Evolutionary conservation across 1,284 basidiomycete genomes (phyloP).

Genomic region (Xerocomus amazonicus): DNA sequence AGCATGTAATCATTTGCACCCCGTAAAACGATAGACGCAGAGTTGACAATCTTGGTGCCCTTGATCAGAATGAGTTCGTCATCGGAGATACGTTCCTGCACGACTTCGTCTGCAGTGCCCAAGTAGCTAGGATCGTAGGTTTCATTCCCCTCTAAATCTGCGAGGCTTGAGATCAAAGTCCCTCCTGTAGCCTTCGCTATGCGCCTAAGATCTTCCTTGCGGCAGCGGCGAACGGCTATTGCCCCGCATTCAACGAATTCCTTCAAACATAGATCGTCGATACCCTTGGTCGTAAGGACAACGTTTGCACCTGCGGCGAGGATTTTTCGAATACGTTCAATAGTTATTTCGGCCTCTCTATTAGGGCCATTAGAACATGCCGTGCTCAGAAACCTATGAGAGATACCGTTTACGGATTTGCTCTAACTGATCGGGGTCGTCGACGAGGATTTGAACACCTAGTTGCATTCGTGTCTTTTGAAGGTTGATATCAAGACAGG

Average conservation of each 20-base stretch:
- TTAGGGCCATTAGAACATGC: slow-evolving; percentile 5
- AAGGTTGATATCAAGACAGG: slow-evolving; percentile 97
- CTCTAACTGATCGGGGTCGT: slow-evolving; percentile 95
- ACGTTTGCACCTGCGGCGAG: slow-evolving; percentile 96
- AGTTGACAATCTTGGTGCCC: slow-evolving; percentile 95
- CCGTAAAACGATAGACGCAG: slow-evolving; percentile 88
- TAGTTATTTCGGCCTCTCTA: slow-evolving; percentile 94
- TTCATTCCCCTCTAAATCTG: slow-evolving; percentile 97
- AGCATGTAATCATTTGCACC: slow-evolving; percentile 99
- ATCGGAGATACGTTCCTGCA: slow-evolving; percentile 97
- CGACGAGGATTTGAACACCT: slow-evolving; percentile 96
- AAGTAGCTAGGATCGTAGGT: slow-evolving; percentile 92
- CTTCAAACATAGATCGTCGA: slow-evolving; percentile 97
- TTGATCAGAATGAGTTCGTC: slow-evolving; percentile 98
- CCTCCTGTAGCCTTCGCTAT: slow-evolving; percentile 98
- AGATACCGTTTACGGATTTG: slow-evolving; percentile 87
- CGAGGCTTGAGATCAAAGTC: slow-evolving; percentile 87
- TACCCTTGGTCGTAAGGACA: slow-evolving; percentile 96
- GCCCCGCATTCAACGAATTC: slow-evolving; percentile 99
- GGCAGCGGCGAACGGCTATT: slow-evolving; percentile 96
- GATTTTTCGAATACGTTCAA: slow-evolving; percentile 96
- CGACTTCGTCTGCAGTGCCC: slow-evolving; percentile 92
- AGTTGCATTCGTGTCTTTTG: slow-evolving; percentile 98
- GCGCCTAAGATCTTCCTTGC: slow-evolving; percentile 95
- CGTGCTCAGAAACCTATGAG: neutral